phyloP scores from a whole-genome alignment of 768 basidiomycete genomes.

The Agaricus subrufescens region DNA sequence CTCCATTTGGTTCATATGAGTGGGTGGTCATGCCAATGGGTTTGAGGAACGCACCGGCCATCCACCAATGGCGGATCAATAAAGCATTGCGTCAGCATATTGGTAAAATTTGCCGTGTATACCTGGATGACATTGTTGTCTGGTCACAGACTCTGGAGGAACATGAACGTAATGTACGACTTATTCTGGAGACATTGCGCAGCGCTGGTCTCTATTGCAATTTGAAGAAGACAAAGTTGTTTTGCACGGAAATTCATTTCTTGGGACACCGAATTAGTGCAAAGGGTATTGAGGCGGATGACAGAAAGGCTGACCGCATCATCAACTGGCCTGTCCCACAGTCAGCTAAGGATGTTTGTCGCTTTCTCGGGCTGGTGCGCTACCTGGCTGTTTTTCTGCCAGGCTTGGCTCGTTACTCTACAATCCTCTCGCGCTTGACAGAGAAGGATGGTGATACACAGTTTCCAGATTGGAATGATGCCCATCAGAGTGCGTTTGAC shows the following conservation, averaged over 20 bases:
- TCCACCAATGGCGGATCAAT: conserved; percentile 18
- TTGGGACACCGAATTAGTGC: conserved; percentile 30
- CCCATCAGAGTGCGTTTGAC: conserved; percentile 18
- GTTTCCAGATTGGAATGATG: conserved; percentile 1
- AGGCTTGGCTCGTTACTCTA: conserved; percentile 1
- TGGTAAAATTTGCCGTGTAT: conserved; percentile 19
- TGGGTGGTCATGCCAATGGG: conserved; percentile 36
- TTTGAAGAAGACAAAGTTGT: conserved; percentile 13
- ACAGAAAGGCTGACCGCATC: conserved; percentile 17
- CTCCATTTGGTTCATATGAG: conserved; percentile 28
- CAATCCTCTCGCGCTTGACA: conserved; percentile 3
- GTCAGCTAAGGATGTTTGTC: conserved; percentile 3
- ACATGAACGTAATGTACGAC: conserved; percentile 3
- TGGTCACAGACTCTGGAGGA: conserved; percentile 17
- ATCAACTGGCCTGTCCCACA: conserved; percentile 20
- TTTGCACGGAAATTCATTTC: conserved; percentile 20
- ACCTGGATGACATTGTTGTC: conserved; percentile 20
- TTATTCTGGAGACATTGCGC: conserved; percentile 10
- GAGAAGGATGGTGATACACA: neutral
- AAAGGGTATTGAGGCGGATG: conserved; percentile 20
- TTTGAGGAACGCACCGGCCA: conserved; percentile 24
- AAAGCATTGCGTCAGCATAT: conserved; percentile 17
- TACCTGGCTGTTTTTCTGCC: conserved; percentile 13
- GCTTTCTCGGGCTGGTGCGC: conserved; percentile 10
- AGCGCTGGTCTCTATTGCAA: conserved; percentile 9